Percentiles rank a stretch among this genome's conserved stretches.
phyloP scores from a whole-genome alignment of 495 filamentous ascomycete genomes.

The Penicillium daleae region DNA sequence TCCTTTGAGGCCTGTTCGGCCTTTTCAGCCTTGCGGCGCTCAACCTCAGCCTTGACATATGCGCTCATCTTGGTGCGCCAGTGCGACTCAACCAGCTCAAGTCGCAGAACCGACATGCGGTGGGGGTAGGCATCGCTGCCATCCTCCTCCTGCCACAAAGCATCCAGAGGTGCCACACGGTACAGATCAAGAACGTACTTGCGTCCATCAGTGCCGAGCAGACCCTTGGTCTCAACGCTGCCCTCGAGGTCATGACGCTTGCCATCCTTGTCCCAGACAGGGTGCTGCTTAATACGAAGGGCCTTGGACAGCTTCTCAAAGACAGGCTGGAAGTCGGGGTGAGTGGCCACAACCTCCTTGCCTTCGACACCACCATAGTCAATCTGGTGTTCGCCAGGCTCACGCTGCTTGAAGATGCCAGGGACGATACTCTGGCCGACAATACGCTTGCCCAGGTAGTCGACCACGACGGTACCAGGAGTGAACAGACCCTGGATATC shows the following conservation, averaged over 20 bases:
- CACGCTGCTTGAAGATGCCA: slow-evolving; percentile 98
- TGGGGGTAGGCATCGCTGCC: slow-evolving; percentile 78
- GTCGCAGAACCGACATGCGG: slow-evolving; percentile 88
- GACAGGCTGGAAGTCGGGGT: slow-evolving; percentile 78
- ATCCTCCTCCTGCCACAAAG: slow-evolving; percentile 83
- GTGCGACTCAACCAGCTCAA: slow-evolving; percentile 85
- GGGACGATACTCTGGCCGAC: slow-evolving; percentile 98
- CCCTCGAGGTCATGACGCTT: slow-evolving; percentile 90
- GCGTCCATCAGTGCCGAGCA: slow-evolving; percentile 93
- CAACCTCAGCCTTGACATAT: slow-evolving; percentile 77
- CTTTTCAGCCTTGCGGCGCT: slow-evolving; percentile 53
- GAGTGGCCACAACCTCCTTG: slow-evolving; percentile 89
- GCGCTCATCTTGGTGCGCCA: slow-evolving; percentile 84
- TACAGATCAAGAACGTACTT: slow-evolving; percentile 98
- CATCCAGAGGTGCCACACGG: slow-evolving; percentile 89
- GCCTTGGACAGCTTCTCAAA: slow-evolving; percentile 91
- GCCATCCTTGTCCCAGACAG: slow-evolving; percentile 96
- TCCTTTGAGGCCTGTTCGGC: slow-evolving; percentile 40
- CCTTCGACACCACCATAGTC: slow-evolving; percentile 98
- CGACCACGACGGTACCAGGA: slow-evolving; percentile 92
- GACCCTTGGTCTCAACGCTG: slow-evolving; percentile 96
- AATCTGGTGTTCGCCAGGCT: slow-evolving; percentile 96
- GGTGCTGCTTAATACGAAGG: slow-evolving; percentile 87
- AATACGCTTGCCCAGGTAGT: slow-evolving; percentile 95
- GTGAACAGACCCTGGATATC: slow-evolving; percentile 94